Evolutionary conservation across 345 rosid species (phyloP).

Genomic region (Dipteronia dyeriana): DNA sequence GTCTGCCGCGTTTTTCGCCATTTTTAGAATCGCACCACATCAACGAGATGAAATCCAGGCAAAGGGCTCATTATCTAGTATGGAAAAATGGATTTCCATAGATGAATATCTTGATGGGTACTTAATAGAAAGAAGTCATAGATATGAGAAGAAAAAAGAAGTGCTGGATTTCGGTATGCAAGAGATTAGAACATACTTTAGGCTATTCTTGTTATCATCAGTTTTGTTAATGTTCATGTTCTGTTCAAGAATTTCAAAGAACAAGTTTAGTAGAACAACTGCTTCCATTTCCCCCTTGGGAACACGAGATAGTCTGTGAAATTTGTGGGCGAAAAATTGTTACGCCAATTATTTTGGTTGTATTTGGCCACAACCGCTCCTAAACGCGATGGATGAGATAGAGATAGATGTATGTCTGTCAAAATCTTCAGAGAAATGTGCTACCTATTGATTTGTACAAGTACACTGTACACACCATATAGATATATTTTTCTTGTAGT

Average conservation of each 20-base stretch:
- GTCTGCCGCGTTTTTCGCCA: slow-evolving; percentile 80
- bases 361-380: background rate
- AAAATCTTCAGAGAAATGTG: slow-evolving; percentile 15
- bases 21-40: slow-evolving; percentile 61
- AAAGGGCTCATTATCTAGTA: slow-evolving; percentile 34
- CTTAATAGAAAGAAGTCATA: slow-evolving; percentile 78
- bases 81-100: slow-evolving; percentile 73
- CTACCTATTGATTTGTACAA: slow-evolving; percentile 16
- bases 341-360: background rate
- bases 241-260: slow-evolving; percentile 89
- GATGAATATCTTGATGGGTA: slow-evolving; percentile 93
- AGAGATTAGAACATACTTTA: slow-evolving; percentile 90
- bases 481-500: slow-evolving; percentile 5
- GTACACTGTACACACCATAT: background rate
- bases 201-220: slow-evolving; percentile 90
- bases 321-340: background rate
- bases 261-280: slow-evolving; percentile 63
- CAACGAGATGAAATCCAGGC: slow-evolving; percentile 42
- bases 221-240: slow-evolving; percentile 85
- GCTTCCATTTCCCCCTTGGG: slow-evolving; percentile 26
- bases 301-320: background rate
- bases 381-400: background rate
- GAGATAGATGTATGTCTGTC: background rate
- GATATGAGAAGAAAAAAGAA: slow-evolving; percentile 86
- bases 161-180: slow-evolving; percentile 94